Evolutionary conservation across 2,329 filamentous ascomycete species (phyloP), one percentile per base, ranked within the genome.

Genomic region (Aspergillus neotritici): DNA sequence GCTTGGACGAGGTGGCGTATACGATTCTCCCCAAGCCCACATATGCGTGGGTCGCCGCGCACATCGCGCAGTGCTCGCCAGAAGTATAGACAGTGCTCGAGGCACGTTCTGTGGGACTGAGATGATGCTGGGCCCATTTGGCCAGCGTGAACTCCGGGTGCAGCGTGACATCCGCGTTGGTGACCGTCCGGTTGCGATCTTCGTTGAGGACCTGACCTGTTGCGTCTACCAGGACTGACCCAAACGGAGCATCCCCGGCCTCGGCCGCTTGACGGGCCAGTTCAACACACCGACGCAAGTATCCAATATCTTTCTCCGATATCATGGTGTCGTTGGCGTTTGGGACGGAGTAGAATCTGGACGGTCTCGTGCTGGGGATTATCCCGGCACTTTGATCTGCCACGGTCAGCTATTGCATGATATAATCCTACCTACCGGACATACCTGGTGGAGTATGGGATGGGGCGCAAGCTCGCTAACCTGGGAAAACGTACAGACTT

Each of bases 21-120:
- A 52, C 40, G 16, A 52, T 52, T 11, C 47, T 42, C 2, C 49
- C 49, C 16, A 52, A 9, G 2, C 49, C 49, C 16, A 40, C 49
- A 37, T 46, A 43, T 4, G 49, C 47, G 31, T 52, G 49, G 13
- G 42, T 37, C 31, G 42, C 16, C 8, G 49, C 11, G 25, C 49
- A 51, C 49, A 51, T 51, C 9, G 49, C 47, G 31, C 49, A 51
- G 31, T 51, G 49, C 31, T 51, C 49, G 32, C 47, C 44, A 9
- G 49, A 51, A 4, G 49, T 51, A 38, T 51, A 51, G 17, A 51
- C 44, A 0, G 47, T 51, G 15, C 47, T 37, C 13, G 43, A 14
- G 1, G 47, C 39, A 17, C 49, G 49, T 8, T 45, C 44, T 2
- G 41, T 13, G 0, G 41, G 39, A 3, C 25, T n/a, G 32, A 51